A percentile compares a stretch with the other conserved stretches of the same genome.
Conservation (phyloP, 495 filamentous ascomycete species). For the Echria macrotheca region DNA sequence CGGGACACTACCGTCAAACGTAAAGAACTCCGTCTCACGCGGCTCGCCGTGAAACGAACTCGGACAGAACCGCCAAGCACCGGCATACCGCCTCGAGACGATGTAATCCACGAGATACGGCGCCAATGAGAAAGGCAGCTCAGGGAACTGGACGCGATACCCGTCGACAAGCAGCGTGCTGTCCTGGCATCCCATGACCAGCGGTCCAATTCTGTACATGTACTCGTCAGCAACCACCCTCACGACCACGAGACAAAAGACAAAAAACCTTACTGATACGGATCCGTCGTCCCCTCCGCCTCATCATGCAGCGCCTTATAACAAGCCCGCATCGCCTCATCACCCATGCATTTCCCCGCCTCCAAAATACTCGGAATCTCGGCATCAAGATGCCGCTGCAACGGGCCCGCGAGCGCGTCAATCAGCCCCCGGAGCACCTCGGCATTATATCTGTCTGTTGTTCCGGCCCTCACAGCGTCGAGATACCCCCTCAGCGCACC, state of each 20-base stretch:
- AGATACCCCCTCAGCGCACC: not conserved
- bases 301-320: conserved; percentile 13
- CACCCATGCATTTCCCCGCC: not conserved
- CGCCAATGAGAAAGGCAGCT: conserved; percentile 5
- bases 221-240: not conserved
- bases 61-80: conserved; percentile 11
- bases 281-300: conserved; percentile 11
- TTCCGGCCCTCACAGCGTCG: not conserved
- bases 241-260: not conserved
- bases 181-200: conserved; percentile 12
- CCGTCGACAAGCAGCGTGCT: not conserved
- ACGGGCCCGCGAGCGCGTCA: not conserved
- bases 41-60: conserved; percentile 6
- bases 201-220: conserved; percentile 5
- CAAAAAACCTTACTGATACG: conserved; percentile 3
- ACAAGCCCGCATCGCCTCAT: not conserved
- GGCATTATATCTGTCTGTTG: not conserved
- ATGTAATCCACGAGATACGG: conserved; percentile 6
- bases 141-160: conserved; percentile 3
- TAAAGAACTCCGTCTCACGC: conserved; percentile 7
- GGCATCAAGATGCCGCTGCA: conserved; percentile 3
- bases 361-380: conserved; percentile 9
- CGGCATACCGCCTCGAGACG: conserved; percentile 6
- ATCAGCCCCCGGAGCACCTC: not conserved
- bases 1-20: not conserved